Percentiles rank a stretch among this genome's conserved stretches.
These are phyloP conservation scores for Fistulifera pelliculosa DNA, from an alignment of 108 stramenopile genomes.

Conservation along the genomic window DNA sequence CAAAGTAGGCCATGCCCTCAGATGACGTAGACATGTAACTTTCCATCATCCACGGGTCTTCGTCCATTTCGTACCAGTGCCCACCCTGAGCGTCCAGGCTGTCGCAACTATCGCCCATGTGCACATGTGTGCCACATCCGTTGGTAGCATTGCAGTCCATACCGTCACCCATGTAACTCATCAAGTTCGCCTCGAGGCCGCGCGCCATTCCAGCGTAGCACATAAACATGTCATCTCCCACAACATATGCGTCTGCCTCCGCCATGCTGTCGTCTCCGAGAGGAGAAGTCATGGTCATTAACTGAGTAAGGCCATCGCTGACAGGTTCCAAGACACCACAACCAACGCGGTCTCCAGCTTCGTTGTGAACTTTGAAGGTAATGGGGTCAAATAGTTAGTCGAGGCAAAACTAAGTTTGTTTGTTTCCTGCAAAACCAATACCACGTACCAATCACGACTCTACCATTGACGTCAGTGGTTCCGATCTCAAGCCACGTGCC, in stretches of 20 bases:
- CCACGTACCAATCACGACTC: slow-evolving; percentile 3
- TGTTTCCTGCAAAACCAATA: no score
- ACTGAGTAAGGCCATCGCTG: not conserved
- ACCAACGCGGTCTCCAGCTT: slow-evolving; percentile 3
- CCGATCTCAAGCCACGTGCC: slow-evolving; percentile 2
- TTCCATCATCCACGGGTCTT: slow-evolving; percentile 16
- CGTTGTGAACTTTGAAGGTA: not conserved
- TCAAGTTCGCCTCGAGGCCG: slow-evolving; percentile 1
- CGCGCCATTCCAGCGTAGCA: not conserved
- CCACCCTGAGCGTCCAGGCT: slow-evolving; percentile 14
- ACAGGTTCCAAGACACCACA: slow-evolving; percentile 13
- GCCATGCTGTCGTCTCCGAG: not conserved
- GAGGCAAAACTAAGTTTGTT: no score
- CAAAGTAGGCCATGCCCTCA: slow-evolving; percentile 7
- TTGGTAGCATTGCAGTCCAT: slow-evolving; percentile 11
- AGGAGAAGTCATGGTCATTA: not conserved
- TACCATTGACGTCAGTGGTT: not conserved
- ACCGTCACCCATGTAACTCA: not conserved
- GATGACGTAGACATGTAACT: slow-evolving; percentile 11
- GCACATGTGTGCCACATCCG: slow-evolving; percentile 29
- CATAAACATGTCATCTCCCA: not conserved
- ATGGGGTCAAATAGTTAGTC: no score
- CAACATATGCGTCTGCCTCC: not conserved
- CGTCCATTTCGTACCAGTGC: slow-evolving; percentile 18
- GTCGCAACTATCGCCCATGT: slow-evolving; percentile 21